phyloP scores from a whole-genome alignment of 2,329 filamentous ascomycete genomes.

The Penicillium sp. region DNA sequence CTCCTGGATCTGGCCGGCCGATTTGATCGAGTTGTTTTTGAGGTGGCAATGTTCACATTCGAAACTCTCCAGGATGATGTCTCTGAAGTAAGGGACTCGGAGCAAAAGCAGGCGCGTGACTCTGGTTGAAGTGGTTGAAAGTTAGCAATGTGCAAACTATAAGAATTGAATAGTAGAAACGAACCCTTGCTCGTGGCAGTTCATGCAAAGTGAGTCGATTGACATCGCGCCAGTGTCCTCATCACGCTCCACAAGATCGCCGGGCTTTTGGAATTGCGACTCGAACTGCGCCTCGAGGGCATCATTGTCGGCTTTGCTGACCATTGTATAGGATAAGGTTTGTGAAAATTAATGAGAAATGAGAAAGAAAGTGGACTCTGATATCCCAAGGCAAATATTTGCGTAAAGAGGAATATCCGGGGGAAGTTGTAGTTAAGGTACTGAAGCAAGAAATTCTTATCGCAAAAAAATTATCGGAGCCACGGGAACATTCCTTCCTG shows the following conservation, averaged over 20 bases:
- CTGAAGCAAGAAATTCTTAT: slow-evolving; percentile 13
- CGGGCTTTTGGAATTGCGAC: slow-evolving; percentile 41
- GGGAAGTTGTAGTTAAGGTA: background rate
- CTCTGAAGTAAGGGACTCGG: slow-evolving; percentile 93
- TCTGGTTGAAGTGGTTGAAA: slow-evolving; percentile 36
- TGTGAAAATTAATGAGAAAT: background rate
- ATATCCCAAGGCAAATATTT: background rate
- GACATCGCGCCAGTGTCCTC: slow-evolving; percentile 47
- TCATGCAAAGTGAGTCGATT: slow-evolving; percentile 78
- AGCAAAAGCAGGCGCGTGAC: slow-evolving; percentile 84
- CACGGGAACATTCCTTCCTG: slow-evolving; percentile 34
- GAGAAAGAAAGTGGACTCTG: background rate
- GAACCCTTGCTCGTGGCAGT: slow-evolving; percentile 77
- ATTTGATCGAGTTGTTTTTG: slow-evolving; percentile 90
- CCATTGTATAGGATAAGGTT: slow-evolving; percentile 26
- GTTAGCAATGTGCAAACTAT: background rate
- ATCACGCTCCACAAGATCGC: slow-evolving; percentile 40
- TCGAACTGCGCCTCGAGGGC: slow-evolving; percentile 21
- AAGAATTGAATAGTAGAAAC: slow-evolving; percentile 12
- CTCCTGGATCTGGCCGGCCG: slow-evolving; percentile 87
- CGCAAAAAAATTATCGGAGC: slow-evolving; percentile 23
- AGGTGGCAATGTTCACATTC: slow-evolving; percentile 85
- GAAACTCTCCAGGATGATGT: slow-evolving; percentile 97
- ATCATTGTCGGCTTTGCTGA: slow-evolving; percentile 25
- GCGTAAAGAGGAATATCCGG: background rate